Percentiles rank a stretch among this genome's conserved stretches.
Evolutionary conservation across 148 eudicot species (phyloP).

Genomic region (Rhododendron williamsianum): DNA sequence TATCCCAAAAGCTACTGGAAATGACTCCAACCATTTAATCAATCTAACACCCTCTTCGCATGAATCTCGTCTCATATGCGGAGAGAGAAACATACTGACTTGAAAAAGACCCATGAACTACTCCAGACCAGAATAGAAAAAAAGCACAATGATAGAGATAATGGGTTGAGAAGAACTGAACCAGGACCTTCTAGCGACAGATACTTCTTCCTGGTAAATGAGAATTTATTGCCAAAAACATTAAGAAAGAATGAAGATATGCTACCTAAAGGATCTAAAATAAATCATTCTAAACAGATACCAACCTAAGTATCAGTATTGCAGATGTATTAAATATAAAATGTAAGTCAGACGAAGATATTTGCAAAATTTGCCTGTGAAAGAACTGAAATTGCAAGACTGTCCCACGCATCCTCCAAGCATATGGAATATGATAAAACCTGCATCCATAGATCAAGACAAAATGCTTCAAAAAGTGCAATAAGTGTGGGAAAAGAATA

Average conservation of each 20-base stretch:
- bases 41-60: neutral
- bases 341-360: neutral
- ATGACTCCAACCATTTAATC: neutral
- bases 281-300: neutral
- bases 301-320: neutral
- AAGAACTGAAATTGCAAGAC: slow-evolving; percentile 63
- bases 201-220: neutral
- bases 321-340: neutral
- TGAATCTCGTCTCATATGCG: neutral
- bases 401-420: slow-evolving; percentile 69
- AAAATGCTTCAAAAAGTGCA: neutral
- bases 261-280: neutral
- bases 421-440: slow-evolving; percentile 60
- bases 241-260: neutral
- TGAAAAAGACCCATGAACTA: neutral
- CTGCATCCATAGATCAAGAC: slow-evolving; percentile 38
- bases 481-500: neutral
- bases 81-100: neutral
- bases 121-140: neutral
- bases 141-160: neutral
- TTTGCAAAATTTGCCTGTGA: slow-evolving; percentile 53
- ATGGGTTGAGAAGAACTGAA: neutral
- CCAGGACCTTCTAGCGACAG: neutral
- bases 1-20: neutral
- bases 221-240: neutral